Conservation (phyloP, 1,139 yeast genomes). For the Taphrina communis region DNA sequence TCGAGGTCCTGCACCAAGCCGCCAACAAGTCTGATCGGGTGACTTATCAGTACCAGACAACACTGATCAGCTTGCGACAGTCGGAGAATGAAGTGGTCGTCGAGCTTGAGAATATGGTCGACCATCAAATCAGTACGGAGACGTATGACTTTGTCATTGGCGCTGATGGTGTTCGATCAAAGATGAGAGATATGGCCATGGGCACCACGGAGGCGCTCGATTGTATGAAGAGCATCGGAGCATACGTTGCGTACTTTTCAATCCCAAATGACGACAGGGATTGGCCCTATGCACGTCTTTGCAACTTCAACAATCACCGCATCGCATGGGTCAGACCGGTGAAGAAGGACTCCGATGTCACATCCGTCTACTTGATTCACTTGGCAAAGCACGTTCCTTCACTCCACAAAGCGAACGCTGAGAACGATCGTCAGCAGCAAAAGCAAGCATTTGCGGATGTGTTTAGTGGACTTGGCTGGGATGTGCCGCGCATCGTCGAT, state of each 20-base stretch:
- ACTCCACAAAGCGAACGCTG: background rate
- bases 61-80: background rate
- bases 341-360: background rate
- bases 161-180: constrained; percentile 3
- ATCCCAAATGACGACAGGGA: background rate
- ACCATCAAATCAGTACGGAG: background rate
- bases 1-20: background rate
- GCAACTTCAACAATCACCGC: background rate
- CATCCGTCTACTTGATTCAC: constrained; percentile 5
- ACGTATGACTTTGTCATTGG: constrained; percentile 6
- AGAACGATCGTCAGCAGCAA: constrained; percentile 3
- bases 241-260: constrained; percentile 3
- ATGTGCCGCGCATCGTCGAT: background rate
- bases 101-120: background rate
- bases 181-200: background rate
- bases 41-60: background rate
- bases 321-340: constrained; percentile 4
- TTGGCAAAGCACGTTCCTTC: background rate
- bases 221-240: background rate
- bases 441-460: constrained; percentile 13
- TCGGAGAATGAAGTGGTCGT: background rate
- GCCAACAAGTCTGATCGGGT: background rate
- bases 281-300: constrained; percentile 6
- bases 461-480: constrained; percentile 6
- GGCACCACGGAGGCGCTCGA: background rate